Evolutionary conservation across 139 green algal genomes (phyloP).

Genomic region (Coelastrella sp.): DNA sequence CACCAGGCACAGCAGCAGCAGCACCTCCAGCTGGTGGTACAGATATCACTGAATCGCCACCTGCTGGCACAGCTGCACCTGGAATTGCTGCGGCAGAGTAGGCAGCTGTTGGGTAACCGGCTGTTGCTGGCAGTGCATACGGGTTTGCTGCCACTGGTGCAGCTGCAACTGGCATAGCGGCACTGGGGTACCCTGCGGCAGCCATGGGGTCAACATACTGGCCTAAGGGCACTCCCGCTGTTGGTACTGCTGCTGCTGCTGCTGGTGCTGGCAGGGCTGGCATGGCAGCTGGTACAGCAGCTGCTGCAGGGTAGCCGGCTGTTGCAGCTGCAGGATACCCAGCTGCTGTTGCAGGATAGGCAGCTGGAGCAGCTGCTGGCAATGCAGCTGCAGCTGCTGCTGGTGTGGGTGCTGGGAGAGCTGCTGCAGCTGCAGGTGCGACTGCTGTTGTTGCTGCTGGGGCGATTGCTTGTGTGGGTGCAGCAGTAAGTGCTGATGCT

Average conservation of each 20-base stretch:
- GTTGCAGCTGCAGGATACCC: not conserved
- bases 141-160: not conserved
- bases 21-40: not conserved
- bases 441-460: not conserved
- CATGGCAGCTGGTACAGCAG: not conserved
- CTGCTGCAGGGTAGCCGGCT: not conserved
- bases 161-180: not conserved
- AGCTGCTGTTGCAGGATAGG: not conserved
- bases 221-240: not conserved
- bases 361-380: slow-evolving; percentile 5
- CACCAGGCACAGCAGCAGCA: not conserved
- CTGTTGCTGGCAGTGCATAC: not conserved
- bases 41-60: not conserved
- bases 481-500: slow-evolving; percentile 15
- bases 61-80: not conserved
- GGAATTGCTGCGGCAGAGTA: not conserved
- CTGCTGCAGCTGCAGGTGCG: not conserved
- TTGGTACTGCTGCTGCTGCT: not conserved
- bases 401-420: not conserved
- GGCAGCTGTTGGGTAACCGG: not conserved
- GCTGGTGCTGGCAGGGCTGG: not conserved
- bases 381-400: not conserved
- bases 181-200: not conserved
- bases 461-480: not conserved
- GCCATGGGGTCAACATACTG: not conserved